These are phyloP conservation scores for Mortierella sp. DNA, from an alignment of 371 early-diverging fungal species.

Conservation along the genomic window DNA sequence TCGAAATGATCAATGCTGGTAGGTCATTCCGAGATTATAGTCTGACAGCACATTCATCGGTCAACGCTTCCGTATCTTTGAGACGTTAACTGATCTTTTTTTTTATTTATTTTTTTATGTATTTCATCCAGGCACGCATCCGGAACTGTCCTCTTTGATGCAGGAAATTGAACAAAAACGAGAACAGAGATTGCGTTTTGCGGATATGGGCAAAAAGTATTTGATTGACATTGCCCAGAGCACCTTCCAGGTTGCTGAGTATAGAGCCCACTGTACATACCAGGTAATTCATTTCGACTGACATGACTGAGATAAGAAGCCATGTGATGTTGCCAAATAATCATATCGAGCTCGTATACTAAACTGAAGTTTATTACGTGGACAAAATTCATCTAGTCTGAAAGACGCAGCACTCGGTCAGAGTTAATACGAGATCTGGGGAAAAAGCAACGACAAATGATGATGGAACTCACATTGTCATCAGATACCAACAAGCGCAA, in stretches of 20 bases:
- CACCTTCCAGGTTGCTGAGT: conserved; percentile 67
- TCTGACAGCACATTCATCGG: background rate
- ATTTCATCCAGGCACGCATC: conserved; percentile 63
- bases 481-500: conserved; percentile 24
- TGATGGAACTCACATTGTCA: conserved; percentile 21
- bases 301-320: background rate
- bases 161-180: conserved; percentile 71
- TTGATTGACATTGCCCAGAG: conserved; percentile 63
- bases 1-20: conserved; percentile 70
- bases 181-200: conserved; percentile 62
- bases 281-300: conserved; percentile 24
- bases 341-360: no score
- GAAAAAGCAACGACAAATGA: conserved; percentile 39
- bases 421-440: conserved; percentile 28
- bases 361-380: background rate
- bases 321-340: background rate
- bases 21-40: conserved; percentile 8
- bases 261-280: conserved; percentile 61
- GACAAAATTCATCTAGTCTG: conserved; percentile 21
- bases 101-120: background rate
- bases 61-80: background rate
- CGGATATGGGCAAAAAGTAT: conserved; percentile 68
- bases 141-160: conserved; percentile 68
- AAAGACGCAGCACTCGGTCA: conserved; percentile 25
- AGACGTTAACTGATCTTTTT: background rate